Base-by-base conservation (phyloP, 352 stramenopile genomes). In the Phytophthora kernoviae region DNA sequence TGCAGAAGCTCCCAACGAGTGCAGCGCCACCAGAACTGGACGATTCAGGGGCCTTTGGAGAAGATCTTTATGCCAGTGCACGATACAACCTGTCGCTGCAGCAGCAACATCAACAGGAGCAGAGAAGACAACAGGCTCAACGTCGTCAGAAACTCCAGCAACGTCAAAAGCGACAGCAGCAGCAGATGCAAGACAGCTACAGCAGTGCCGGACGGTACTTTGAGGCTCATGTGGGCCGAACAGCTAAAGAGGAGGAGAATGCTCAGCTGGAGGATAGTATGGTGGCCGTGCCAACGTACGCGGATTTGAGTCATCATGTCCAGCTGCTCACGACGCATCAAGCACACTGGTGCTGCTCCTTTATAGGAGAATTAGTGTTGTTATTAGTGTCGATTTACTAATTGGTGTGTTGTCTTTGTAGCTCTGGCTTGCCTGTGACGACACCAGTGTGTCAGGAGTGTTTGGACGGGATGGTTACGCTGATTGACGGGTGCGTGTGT, bases 381-480 rank as follows among this genome's bases (percentile, higher is more conserved):
- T 46, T 33, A 10, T 12, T 48, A 27, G 27, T 53, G 43, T n/a
- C n/a, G 32, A 32, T 12, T 30, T 61, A 22, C 20, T 27, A 56
- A 39, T 27, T 68, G 27, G 8, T 32, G 2, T 30, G 24, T 30
- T 3, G 6, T 30, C 24, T 20, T 1, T 61, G 30, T 30, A 93
- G 70, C 54, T 70, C 77, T 7, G 84, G 84, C 0, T 49, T 83
- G 27, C 82, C 82, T 0, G 71, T 94, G 27, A 77, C 65, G 30
- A 87, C 81, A 5, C 83, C 82, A 37, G 74, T 78, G 47, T 94
- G 84, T 49, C 85, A 88, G 44, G 79, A 92, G 21, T 94, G 84
- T 44, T 69, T 90, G 42, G 84, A 94, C 54, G 66, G 59, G 21
- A 94, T 94, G 84, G 54, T 89, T 15, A 67, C 77, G 27, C 77